Evolutionary conservation across 495 filamentous ascomycete genomes (phyloP), one percentile per base, ranked within the genome.

Genomic region (Penicillium robsamsonii): DNA sequence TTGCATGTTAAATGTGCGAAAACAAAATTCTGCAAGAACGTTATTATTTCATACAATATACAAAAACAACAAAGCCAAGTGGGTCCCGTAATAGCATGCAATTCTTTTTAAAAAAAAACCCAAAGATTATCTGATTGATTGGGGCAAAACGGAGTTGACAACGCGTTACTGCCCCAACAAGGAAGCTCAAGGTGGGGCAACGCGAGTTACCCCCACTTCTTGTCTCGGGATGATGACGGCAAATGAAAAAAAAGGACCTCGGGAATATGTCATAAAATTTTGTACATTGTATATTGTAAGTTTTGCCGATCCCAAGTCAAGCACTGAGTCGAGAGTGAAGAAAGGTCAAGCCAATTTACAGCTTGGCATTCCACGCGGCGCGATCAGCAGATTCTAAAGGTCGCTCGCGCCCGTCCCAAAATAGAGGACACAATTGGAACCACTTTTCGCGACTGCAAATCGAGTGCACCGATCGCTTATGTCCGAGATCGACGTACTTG

Each of bases 391-490:
- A 75, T 60, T 78, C 77, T 37, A 77, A 52, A 1, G 75, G 76
- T 25, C 71, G 60, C 50, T 78, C 72, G 4, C 75, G 58, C 9
- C 72, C 74, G 52, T 78, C 75, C 74, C 73, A 76, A 48, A 66
- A 79, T 15, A 88, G 68, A 11, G 85, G 85, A 56, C 81, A 84
- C 18, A 87, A 65, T 65, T 86, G 81, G 72, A 89, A 89, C 75
- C 84, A 89, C 46, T 83, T 78, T 68, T 89, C 86, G 41, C 86
- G 74, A 48, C 77, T 81, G 64, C 79, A 82, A 37, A 72, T 72
- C 40, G 83, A 75, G 47, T 85, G 77, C n/a, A 83, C 86, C 13
- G 81, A 81, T 8, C 86, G 76, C 70, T 89, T 89, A 53, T 86
- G 81, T 29, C 81, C 81, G 46, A 87, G 68, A 58, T 89, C 86